Percentiles rank a stretch among this genome's conserved stretches.
Conservation (phyloP, 2,329 filamentous ascomycete species). For the Ophiocordyceps camponoti-leonardi region DNA sequence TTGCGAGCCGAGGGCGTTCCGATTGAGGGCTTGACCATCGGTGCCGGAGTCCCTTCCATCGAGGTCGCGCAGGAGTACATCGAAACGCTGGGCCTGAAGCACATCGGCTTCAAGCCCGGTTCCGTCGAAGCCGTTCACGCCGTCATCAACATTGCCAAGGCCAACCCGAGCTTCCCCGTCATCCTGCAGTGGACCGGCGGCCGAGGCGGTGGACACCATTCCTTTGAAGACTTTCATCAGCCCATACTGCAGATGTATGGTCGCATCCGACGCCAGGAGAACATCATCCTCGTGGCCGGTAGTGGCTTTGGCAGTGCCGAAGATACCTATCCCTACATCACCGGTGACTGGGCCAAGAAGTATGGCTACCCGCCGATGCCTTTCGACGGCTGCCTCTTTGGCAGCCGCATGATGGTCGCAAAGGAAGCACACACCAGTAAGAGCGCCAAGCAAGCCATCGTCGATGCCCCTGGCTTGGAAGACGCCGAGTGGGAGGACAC, state of each 20-base stretch:
- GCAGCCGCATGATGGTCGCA: constrained; percentile 86
- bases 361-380: constrained; percentile 87
- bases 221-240: constrained; percentile 88
- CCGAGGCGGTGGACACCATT: constrained; percentile 85
- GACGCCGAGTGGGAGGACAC: constrained; percentile 83
- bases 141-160: constrained; percentile 83
- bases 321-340: constrained; percentile 85
- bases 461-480: constrained; percentile 66
- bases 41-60: constrained; percentile 82
- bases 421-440: constrained; percentile 83
- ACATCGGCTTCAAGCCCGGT: constrained; percentile 88
- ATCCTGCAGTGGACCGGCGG: constrained; percentile 92
- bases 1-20: constrained; percentile 73
- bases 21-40: constrained; percentile 83
- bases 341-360: constrained; percentile 71
- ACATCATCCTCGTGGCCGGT: constrained; percentile 77
- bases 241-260: constrained; percentile 84
- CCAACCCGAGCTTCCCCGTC: constrained; percentile 86
- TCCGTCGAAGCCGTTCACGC: constrained; percentile 76
- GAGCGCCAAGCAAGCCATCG: constrained; percentile 78
- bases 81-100: constrained; percentile 77
- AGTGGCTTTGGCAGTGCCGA: constrained; percentile 83
- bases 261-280: constrained; percentile 68
- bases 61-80: constrained; percentile 92
- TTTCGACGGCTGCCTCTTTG: constrained; percentile 81